These are phyloP conservation scores for Aureobasidium zeae DNA, from an alignment of 2,329 filamentous ascomycete species.

Conservation along the genomic window DNA sequence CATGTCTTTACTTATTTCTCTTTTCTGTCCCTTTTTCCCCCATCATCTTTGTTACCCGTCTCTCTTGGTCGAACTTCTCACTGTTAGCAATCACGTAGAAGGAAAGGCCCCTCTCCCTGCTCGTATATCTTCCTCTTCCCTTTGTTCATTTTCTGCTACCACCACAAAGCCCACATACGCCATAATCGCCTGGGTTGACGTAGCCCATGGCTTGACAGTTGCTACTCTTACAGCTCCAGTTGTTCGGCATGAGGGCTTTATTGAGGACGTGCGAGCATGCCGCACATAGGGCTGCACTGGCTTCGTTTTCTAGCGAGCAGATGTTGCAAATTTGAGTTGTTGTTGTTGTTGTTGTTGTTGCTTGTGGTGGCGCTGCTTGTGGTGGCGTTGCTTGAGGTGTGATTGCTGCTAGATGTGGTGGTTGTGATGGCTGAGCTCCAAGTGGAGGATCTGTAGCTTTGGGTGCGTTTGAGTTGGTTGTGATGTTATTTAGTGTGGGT, in stretches of 20 bases:
- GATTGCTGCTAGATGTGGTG: constrained; percentile 11
- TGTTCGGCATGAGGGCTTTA: constrained; percentile 40
- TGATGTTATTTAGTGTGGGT: too few species aligned
- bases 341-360: constrained; percentile 6
- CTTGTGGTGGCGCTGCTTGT: background rate
- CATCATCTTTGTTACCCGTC: too few species aligned
- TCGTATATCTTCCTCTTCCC: too few species aligned
- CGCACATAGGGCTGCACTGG: constrained; percentile 49
- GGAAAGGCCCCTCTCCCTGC: too few species aligned
- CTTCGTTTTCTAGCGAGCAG: constrained; percentile 59
- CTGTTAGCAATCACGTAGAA: too few species aligned
- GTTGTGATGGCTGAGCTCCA: background rate
- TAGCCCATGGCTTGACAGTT: constrained; percentile 51
- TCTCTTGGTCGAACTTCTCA: too few species aligned
- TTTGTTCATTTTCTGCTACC: too few species aligned
- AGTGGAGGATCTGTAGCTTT: too few species aligned
- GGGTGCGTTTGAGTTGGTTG: too few species aligned
- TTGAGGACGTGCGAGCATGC: constrained; percentile 64
- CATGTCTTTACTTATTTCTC: too few species aligned
- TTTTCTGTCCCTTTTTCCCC: too few species aligned
- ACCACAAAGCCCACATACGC: constrained; percentile 62
- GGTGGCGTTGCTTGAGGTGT: background rate
- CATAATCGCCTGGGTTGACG: constrained; percentile 60
- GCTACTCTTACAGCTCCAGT: constrained; percentile 56
- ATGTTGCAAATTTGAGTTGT: constrained; percentile 41